phyloP scores from a whole-genome alignment of 176 grass and related monocot species.

The Oryza brachyantha region DNA sequence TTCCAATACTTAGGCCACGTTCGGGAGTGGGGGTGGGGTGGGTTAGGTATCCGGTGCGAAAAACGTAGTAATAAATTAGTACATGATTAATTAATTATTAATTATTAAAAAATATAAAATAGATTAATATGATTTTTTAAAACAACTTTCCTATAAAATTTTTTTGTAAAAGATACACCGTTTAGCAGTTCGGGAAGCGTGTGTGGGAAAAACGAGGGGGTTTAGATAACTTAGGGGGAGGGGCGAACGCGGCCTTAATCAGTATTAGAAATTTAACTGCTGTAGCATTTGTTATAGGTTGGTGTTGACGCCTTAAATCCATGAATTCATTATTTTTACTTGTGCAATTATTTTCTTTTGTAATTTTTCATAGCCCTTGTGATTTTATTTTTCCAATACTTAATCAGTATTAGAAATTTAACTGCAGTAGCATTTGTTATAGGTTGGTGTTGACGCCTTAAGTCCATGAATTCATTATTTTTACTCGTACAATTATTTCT shows the following conservation, averaged over 20 bases:
- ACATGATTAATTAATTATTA: too few relatives aligned
- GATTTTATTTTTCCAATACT: background rate
- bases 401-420: slow-evolving; percentile 16
- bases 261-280: slow-evolving; percentile 10
- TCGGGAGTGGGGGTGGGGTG: too few relatives aligned
- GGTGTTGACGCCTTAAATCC: background rate
- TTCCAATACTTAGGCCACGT: too few relatives aligned
- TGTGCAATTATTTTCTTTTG: slow-evolving; percentile 3
- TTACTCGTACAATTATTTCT: slow-evolving; percentile 1
- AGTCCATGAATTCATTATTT: background rate
- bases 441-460: background rate
- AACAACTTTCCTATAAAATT: background rate
- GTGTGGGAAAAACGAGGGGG: too few relatives aligned
- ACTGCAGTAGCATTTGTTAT: slow-evolving; percentile 1
- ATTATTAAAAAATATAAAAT: too few relatives aligned
- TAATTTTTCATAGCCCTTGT: slow-evolving; percentile 9
- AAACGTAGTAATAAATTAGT: too few relatives aligned
- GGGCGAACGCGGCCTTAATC: too few relatives aligned
- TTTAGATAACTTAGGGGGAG: too few relatives aligned
- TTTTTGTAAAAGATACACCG: too few relatives aligned
- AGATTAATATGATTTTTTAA: too few relatives aligned
- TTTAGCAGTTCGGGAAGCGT: too few relatives aligned
- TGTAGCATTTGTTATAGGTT: background rate
- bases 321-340: background rate
- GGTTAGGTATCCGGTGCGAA: too few relatives aligned